Base-by-base conservation (phyloP, 306 rosid genomes). In the Lathyrus sativus region DNA sequence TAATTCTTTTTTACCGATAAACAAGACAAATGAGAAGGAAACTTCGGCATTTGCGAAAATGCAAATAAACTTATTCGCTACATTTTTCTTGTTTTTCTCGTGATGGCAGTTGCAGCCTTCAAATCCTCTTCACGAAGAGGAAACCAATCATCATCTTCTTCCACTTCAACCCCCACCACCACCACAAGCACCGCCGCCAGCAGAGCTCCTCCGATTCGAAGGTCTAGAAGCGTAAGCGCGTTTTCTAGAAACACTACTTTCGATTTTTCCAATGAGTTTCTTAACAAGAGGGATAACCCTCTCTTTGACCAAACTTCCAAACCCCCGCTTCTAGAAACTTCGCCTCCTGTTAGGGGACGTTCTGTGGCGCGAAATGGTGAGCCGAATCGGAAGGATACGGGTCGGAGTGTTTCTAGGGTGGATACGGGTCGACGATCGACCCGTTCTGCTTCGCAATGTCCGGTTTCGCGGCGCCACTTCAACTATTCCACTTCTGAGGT, bases 171-270 rank as follows among this genome's bases (percentile, higher is more conserved):
- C 5, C 35, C 35, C 11, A 31, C 81, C 38, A 1, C 45, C 18
- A 28, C 19, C 10, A 0, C 63, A 2, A 13, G 42, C 0, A 4
- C 13, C 44, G 8, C 68, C 75, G 22, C 22, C 26, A 24, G 2
- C 26, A 80, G 81, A 62, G 83, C 82, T 39, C 82, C 84, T 28
- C 81, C 91, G 2, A 55, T 74, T 11, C 84, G 96, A 62, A 80
- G 98, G 79, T 92, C 98, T 10, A 78, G 81, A 79, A 92, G 98
- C 73, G 96, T 92, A 11, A 86, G 91, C 83, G 89, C 96, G 49
- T 80, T 79, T 61, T 72, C 96, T 0, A 68, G 96, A 59, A 64
- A 12, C 2, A 14, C 24, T 7, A 43, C 19, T 22, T 64, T 57
- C 1, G 83, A 80, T 37, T 28, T 78, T 54, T 58, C 88, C 13